Conservation (phyloP, 345 rosid species). For the Citrus maxima region DNA sequence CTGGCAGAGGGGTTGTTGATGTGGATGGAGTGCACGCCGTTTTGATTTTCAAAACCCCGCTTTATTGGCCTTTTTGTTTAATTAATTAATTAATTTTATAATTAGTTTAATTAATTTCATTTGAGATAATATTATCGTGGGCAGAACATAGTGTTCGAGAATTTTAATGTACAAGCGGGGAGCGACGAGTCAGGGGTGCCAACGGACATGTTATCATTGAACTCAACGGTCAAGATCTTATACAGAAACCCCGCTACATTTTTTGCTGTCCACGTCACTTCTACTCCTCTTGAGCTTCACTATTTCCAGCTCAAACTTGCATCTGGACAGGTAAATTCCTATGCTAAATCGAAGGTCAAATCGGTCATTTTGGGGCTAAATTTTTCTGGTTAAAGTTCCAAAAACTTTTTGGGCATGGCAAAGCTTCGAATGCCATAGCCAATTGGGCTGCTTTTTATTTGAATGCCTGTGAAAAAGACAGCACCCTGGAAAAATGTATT, state of each 20-base stretch:
- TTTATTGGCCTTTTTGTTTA: constrained; percentile 6
- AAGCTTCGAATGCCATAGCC: constrained; percentile 5
- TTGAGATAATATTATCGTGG: background rate
- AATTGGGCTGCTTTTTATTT: constrained; percentile 10
- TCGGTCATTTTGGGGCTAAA: background rate
- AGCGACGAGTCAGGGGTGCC: constrained; percentile 79
- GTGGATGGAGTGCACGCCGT: background rate
- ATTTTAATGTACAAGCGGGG: constrained; percentile 83
- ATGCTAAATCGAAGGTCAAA: background rate
- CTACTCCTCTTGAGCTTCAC: constrained; percentile 68
- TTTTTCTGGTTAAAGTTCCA: background rate
- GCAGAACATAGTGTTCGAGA: constrained; percentile 83
- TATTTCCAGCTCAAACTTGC: constrained; percentile 74
- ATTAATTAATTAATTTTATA: background rate
- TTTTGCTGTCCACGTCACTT: constrained; percentile 89
- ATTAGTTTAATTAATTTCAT: background rate
- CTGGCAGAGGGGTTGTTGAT: background rate
- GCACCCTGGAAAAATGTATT: constrained; percentile 5
- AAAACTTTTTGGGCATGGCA: background rate
- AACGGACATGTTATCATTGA: constrained; percentile 88
- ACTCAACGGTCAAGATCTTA: constrained; percentile 83
- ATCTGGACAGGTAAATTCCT: constrained; percentile 63
- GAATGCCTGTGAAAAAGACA: constrained; percentile 24
- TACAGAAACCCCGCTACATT: constrained; percentile 83
- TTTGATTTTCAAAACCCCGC: constrained; percentile 13